Conservation (phyloP, 345 rosid species). For the Toxicodendron radicans region DNA sequence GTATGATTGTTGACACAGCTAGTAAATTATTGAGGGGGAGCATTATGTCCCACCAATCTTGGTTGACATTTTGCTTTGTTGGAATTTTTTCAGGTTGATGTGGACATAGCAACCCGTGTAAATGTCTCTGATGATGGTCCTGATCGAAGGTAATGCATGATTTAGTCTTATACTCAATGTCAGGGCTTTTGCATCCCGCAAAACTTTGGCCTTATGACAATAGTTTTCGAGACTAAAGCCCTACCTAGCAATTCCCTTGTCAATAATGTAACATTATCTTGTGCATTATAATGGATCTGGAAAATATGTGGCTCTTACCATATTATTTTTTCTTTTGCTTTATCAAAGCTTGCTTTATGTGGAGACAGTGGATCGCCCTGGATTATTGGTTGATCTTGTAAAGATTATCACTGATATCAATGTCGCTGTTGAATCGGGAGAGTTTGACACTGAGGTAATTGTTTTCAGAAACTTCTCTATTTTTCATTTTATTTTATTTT, state of each 20-base stretch:
- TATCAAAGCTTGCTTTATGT: constrained; percentile 72
- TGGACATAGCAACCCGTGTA: constrained; percentile 89
- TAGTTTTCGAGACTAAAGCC: constrained; percentile 8
- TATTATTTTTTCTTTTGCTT: background rate
- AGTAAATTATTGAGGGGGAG: constrained; percentile 13
- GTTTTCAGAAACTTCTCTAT: background rate
- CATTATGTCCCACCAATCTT: constrained; percentile 11
- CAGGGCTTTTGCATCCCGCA: constrained; percentile 4
- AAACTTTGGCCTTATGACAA: constrained; percentile 6
- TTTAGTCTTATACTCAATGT: constrained; percentile 16
- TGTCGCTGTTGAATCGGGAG: constrained; percentile 87
- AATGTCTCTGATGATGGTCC: constrained; percentile 66
- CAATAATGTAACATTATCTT: background rate
- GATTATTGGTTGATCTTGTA: constrained; percentile 87
- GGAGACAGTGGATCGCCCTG: constrained; percentile 97
- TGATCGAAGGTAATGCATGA: constrained; percentile 65
- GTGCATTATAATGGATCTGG: background rate
- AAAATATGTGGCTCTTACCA: constrained; percentile 10
- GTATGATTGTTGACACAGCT: background rate
- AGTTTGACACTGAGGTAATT: constrained; percentile 92
- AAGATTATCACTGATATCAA: constrained; percentile 76
- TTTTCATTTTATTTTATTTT: background rate
- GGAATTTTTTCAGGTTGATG: constrained; percentile 68
- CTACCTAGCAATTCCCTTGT: background rate
- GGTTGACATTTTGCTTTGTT: constrained; percentile 18